Evolutionary conservation across 768 basidiomycete genomes (phyloP).

Genomic region (Russula sp.): DNA sequence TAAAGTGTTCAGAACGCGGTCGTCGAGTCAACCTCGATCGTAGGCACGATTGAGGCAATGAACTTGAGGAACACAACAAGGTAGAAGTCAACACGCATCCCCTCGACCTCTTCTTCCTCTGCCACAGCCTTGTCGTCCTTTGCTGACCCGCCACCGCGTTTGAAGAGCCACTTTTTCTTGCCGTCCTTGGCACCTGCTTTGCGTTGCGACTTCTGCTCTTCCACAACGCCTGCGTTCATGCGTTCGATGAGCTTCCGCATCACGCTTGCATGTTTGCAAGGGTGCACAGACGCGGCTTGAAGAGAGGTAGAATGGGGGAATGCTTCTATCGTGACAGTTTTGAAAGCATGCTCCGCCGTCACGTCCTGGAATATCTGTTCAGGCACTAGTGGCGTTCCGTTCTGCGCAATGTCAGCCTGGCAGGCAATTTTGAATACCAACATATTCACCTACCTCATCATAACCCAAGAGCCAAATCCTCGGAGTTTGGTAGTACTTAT

Average conservation of each 20-base stretch:
- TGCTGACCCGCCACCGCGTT: slow-evolving; percentile 54
- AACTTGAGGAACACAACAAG: slow-evolving; percentile 99
- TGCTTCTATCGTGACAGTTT: slow-evolving; percentile 97
- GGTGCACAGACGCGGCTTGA: slow-evolving; percentile 91
- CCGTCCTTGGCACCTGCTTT: slow-evolving; percentile 44
- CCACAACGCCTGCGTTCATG: slow-evolving; percentile 87
- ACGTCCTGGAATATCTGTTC: slow-evolving; percentile 96
- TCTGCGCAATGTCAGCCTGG: slow-evolving; percentile 40
- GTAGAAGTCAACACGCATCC: slow-evolving; percentile 97
- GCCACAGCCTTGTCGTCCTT: slow-evolving; percentile 45
- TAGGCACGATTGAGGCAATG: slow-evolving; percentile 96
- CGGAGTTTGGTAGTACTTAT: slow-evolving; percentile 99
- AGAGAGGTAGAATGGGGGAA: slow-evolving; percentile 91
- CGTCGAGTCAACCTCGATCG: slow-evolving; percentile 95
- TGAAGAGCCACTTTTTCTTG: slow-evolving; percentile 77
- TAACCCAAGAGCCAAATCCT: slow-evolving; percentile 97
- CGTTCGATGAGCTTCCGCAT: slow-evolving; percentile 99
- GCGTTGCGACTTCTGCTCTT: slow-evolving; percentile 69
- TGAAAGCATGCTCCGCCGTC: slow-evolving; percentile 93
- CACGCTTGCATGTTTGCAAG: slow-evolving; percentile 97
- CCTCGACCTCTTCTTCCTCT: slow-evolving; percentile 75
- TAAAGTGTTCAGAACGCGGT: slow-evolving; percentile 38
- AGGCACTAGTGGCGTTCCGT: slow-evolving; percentile 81
- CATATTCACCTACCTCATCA: slow-evolving; percentile 64
- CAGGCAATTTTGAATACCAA: background rate